A percentile compares a stretch with the other conserved stretches of the same genome.
Conservation (phyloP, 192 early-diverging fungal genomes). For the Coemansia sp. region DNA sequence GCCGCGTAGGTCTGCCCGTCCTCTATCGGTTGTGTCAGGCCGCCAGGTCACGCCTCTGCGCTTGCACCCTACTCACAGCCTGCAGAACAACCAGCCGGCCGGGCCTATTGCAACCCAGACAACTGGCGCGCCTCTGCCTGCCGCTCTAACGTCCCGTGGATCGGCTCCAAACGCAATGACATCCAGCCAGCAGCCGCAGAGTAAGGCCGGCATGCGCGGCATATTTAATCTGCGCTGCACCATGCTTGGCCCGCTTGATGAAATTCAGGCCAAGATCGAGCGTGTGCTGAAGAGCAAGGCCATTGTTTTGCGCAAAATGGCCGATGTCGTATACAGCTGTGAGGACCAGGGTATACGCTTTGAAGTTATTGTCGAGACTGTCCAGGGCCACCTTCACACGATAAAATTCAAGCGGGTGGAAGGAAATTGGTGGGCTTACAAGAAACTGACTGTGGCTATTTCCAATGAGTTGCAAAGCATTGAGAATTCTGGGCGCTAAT, state of each 20-base stretch:
- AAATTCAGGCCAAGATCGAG: conserved; percentile 37
- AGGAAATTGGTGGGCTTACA: conserved; percentile 45
- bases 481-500: conserved; percentile 3
- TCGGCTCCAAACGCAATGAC: conserved; percentile 21
- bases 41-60: conserved; percentile 43
- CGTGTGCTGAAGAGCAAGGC: conserved; percentile 32
- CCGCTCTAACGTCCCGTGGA: conserved; percentile 34
- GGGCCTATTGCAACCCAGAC: conserved; percentile 21
- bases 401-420: conserved; percentile 42
- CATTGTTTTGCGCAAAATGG: conserved; percentile 32
- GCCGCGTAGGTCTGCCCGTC: conserved; percentile 26
- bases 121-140: conserved; percentile 33
- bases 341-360: conserved; percentile 39
- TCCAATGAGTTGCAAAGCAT: conserved; percentile 35
- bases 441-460: conserved; percentile 41
- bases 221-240: conserved; percentile 44
- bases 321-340: conserved; percentile 30
- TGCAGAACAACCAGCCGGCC: conserved; percentile 20
- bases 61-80: conserved; percentile 34
- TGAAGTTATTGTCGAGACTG: conserved; percentile 36
- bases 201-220: conserved; percentile 19
- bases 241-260: conserved; percentile 40
- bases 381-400: conserved; percentile 42
- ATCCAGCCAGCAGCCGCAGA: conserved; percentile 7
- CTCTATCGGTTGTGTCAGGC: conserved; percentile 34